Evolutionary conservation across 192 early-diverging fungal species (phyloP).

Genomic region (Coemansia sp.): DNA sequence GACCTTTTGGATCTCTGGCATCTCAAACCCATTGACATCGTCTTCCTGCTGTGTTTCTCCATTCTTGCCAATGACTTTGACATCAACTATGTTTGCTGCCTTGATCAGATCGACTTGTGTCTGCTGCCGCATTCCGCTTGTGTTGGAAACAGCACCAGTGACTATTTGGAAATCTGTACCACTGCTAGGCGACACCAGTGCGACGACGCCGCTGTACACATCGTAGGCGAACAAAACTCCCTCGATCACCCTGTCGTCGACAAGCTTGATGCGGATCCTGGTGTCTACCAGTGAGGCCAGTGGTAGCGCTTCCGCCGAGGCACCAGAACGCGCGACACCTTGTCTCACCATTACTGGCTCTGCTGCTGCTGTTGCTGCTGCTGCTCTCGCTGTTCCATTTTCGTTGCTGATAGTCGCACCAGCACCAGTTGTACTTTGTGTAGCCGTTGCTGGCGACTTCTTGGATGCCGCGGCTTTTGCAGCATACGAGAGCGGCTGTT

Average conservation of each 20-base stretch:
- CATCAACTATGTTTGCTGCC: conserved; percentile 30
- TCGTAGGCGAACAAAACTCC: conserved; percentile 45
- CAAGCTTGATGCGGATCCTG: conserved; percentile 22
- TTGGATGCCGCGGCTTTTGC: conserved; percentile 38
- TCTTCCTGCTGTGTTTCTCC: not conserved
- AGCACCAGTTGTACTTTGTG: not conserved
- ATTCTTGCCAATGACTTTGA: conserved; percentile 15
- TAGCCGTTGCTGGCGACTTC: conserved; percentile 5
- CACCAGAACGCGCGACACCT: conserved; percentile 1
- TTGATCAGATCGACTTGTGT: conserved; percentile 23
- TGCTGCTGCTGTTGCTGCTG: not conserved
- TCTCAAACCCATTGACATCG: not conserved
- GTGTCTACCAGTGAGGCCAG: conserved; percentile 35
- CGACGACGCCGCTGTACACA: conserved; percentile 48
- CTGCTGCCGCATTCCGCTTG: conserved; percentile 15
- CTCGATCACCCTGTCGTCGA: conserved; percentile 26
- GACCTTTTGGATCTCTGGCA: not conserved
- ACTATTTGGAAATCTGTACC: conserved; percentile 1
- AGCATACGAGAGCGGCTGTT: conserved; percentile 36
- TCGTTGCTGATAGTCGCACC: not conserved
- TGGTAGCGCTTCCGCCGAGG: conserved; percentile 10
- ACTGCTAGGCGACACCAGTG: conserved; percentile 19
- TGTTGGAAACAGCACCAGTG: conserved; percentile 3
- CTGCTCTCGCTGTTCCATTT: conserved; percentile 4
- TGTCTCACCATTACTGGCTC: not conserved